Evolutionary conservation across 2,329 filamentous ascomycete genomes (phyloP).

Genomic region (Calcarisporium arbuscula): DNA sequence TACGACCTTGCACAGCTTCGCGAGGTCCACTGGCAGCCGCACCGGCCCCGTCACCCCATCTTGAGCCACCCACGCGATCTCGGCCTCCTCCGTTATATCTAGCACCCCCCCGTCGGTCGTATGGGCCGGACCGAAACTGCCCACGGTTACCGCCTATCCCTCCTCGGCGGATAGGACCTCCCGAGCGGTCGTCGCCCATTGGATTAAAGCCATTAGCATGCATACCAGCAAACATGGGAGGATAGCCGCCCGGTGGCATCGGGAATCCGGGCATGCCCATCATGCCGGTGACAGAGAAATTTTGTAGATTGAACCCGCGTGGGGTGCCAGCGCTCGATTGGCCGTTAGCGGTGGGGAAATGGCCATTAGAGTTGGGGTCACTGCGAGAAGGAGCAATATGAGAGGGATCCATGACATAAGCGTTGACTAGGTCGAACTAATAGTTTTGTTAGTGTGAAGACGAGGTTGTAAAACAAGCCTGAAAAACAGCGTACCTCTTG

Average conservation of each 20-base stretch:
- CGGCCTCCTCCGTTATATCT: conserved; percentile 45
- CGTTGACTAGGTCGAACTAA: conserved; percentile 84
- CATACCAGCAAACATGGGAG: conserved; percentile 48
- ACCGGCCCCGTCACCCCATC: conserved; percentile 71
- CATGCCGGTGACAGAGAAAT: conserved; percentile 56
- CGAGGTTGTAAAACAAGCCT: neutral
- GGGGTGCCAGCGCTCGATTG: conserved; percentile 78
- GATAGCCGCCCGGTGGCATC: conserved; percentile 39
- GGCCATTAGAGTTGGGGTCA: conserved; percentile 91
- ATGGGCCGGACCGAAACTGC: conserved; percentile 62
- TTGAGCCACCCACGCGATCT: conserved; percentile 44
- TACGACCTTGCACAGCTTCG: conserved; percentile 87
- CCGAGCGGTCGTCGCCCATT: conserved; percentile 49
- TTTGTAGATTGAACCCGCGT: conserved; percentile 81
- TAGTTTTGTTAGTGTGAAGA: neutral
- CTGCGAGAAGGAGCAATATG: conserved; percentile 91
- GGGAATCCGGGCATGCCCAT: conserved; percentile 56
- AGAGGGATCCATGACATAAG: conserved; percentile 87
- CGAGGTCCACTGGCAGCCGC: conserved; percentile 74
- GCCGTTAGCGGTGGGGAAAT: conserved; percentile 77
- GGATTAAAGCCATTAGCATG: conserved; percentile 45
- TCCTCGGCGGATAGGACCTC: conserved; percentile 65
- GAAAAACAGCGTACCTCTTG: conserved; percentile 62
- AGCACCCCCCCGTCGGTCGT: conserved; percentile 61
- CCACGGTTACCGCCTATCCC: conserved; percentile 45